Conservation (phyloP, 2,329 filamentous ascomycete genomes). For the Fusarium sp. region DNA sequence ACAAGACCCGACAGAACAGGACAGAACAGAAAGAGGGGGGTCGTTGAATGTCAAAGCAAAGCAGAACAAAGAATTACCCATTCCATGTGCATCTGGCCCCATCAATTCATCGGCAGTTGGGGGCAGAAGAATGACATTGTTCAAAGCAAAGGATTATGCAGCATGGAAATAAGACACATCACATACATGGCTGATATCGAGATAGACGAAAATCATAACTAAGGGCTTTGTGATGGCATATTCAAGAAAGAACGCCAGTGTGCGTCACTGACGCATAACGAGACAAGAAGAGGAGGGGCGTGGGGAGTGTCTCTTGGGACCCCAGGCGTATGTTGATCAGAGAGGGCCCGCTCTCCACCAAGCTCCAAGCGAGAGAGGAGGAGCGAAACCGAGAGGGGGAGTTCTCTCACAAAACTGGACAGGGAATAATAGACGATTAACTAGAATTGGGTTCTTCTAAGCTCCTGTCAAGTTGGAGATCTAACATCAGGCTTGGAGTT, state of each 20-base stretch:
- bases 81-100: neutral
- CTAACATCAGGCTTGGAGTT: slow-evolving; percentile 6
- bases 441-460: neutral
- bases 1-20: slow-evolving; percentile 5
- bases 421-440: slow-evolving; percentile 22
- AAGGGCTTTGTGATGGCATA: slow-evolving; percentile 23
- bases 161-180: slow-evolving; percentile 23
- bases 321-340: slow-evolving; percentile 1
- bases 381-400: neutral
- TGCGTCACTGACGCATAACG: slow-evolving; percentile 35
- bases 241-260: slow-evolving; percentile 23
- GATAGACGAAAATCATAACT: slow-evolving; percentile 25
- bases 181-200: slow-evolving; percentile 23
- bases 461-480: slow-evolving; percentile 13
- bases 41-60: slow-evolving; percentile 5
- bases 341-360: slow-evolving; percentile 1
- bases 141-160: slow-evolving; percentile 5
- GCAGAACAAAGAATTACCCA: slow-evolving; percentile 3
- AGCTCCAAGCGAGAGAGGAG: neutral
- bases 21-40: slow-evolving; percentile 9
- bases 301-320: neutral
- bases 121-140: slow-evolving; percentile 11
- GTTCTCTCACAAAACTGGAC: slow-evolving; percentile 4
- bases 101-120: slow-evolving; percentile 4
- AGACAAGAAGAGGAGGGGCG: slow-evolving; percentile 8